phyloP scores from a whole-genome alignment of 169 alveolate genomes.

The Eimeria brunetti region DNA sequence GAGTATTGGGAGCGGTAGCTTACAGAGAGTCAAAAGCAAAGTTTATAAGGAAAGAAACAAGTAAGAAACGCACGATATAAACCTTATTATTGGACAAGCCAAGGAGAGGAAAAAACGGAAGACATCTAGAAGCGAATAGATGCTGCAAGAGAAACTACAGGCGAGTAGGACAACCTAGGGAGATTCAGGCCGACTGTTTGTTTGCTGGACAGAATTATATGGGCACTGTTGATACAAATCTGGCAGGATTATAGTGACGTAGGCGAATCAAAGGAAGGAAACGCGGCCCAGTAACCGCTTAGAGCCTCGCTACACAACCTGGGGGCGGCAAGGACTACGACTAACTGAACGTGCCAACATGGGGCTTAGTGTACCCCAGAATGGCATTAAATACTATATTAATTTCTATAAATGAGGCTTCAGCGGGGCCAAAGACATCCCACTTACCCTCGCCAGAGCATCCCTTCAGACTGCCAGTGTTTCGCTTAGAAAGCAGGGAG shows the following conservation, averaged over 20 bases:
- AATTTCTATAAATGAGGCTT: neutral
- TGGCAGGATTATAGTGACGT: neutral
- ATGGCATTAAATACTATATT: neutral
- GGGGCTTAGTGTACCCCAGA: neutral
- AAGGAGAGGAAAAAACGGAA: neutral
- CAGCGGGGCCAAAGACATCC: neutral
- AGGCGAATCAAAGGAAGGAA: neutral
- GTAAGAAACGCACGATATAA: neutral
- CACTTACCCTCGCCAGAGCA: neutral
- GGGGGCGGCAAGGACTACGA: neutral
- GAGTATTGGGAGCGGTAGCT: neutral
- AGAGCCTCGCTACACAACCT: neutral
- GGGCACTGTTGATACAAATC: neutral
- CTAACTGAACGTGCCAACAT: neutral
- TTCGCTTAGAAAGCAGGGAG: neutral
- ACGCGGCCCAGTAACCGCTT: neutral
- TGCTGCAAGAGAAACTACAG: neutral
- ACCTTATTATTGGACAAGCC: neutral
- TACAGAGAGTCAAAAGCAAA: neutral
- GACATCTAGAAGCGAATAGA: neutral
- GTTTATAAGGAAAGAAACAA: neutral
- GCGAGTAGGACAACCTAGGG: neutral
- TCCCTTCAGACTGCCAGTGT: neutral
- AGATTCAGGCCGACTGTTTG: neutral
- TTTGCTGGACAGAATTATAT: neutral